Evolutionary conservation across 306 rosid species (phyloP), one percentile per base, ranked within the genome.

Genomic region (Cicer pinnatifidum): DNA sequence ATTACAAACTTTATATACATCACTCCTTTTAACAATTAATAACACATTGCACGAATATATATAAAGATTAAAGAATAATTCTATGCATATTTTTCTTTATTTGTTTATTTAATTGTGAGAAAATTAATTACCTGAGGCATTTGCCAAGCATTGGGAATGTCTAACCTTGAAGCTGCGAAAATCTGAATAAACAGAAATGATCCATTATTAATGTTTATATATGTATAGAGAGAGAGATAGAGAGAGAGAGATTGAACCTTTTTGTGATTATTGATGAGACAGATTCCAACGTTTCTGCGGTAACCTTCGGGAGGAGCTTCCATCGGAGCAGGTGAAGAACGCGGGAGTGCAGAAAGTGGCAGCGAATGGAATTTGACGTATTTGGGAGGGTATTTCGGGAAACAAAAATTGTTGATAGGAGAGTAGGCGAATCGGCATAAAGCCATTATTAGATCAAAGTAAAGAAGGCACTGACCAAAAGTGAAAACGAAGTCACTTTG

Each of bases 241-340:
- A 37, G 53, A 7, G 28, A 44, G 10, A 50, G 3, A 68, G 13
- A 57, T 5, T 2, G 66, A 33, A 89, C 96, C 91, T 89, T 88
- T 75, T 83, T 94, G 15, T 85, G 82, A 57, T 75, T 58, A 56
- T 91, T 89, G 57, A 91, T 71, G 82, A 94, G 92, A 41, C 95
- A 94, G 51, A 94, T 81, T 15, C 92, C 96, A 15, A 87, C 97
- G 77, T 94, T 94, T 69, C 79, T 84, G 45, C 96, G 87, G 69
- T 94, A 94, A 64, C 95, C 96, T 83, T 85, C 72, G 3, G 97
- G 95, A 66, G 98, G 85, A 61, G 84, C 76, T 75, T 94, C 97
- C 98, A 94, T 94, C 11, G 96, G 81, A 12, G 81, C 66, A 3
- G 78, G 47, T 0, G 73, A 76, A 1, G 78, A 75, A 28, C 45